phyloP scores from a whole-genome alignment of 1,284 basidiomycete species.

The Malassezia yamatoensis region DNA sequence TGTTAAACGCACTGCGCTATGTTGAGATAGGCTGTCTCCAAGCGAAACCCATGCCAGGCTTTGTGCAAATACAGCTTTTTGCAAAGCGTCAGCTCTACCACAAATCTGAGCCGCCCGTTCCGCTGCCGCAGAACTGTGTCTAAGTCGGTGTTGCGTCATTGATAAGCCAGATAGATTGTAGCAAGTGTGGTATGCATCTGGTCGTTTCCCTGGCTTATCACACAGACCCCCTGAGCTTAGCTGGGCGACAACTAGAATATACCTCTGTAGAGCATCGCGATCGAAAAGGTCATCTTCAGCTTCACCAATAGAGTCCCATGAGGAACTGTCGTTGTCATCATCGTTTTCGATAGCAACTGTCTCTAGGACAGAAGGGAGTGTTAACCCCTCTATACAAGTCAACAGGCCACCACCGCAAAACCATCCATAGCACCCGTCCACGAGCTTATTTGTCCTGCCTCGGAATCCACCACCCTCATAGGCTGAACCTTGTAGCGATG shows the following conservation, averaged over 20 bases:
- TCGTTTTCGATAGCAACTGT: background rate
- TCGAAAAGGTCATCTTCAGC: constrained; percentile 21
- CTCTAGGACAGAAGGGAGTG: constrained; percentile 29
- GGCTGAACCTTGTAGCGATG: constrained; percentile 71
- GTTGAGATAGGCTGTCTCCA: background rate
- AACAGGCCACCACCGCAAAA: constrained; percentile 85
- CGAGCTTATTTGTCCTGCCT: constrained; percentile 90
- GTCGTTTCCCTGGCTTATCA: constrained; percentile 86
- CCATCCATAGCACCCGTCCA: constrained; percentile 98
- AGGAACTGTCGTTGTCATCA: background rate
- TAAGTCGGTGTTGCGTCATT: constrained; percentile 33
- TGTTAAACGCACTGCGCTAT: constrained; percentile 7
- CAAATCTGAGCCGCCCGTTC: background rate
- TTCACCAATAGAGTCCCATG: constrained; percentile 7
- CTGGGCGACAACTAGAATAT: constrained; percentile 76
- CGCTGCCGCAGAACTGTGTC: constrained; percentile 16
- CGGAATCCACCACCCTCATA: constrained; percentile 83
- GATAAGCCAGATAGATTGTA: constrained; percentile 44
- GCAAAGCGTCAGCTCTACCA: background rate
- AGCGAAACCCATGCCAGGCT: constrained; percentile 7
- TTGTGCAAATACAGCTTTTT: background rate
- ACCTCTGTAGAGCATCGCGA: constrained; percentile 67
- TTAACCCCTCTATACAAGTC: constrained; percentile 61
- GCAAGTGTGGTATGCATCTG: constrained; percentile 47
- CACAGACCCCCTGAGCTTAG: constrained; percentile 61